Base-by-base conservation (phyloP, 2,329 filamentous ascomycete genomes). In the Neonectria hederae region DNA sequence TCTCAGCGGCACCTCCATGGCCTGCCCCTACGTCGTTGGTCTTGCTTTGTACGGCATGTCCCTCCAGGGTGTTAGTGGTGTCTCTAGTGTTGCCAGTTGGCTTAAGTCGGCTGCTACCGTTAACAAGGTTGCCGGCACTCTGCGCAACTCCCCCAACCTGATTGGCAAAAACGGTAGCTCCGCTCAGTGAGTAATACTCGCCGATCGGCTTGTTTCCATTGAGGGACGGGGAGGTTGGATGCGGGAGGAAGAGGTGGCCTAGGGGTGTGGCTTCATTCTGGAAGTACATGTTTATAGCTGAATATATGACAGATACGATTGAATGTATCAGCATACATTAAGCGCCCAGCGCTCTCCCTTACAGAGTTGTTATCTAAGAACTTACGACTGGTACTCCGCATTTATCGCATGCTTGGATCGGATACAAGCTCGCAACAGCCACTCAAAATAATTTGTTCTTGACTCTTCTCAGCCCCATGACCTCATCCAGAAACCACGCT, bases 1-100 rank as follows among this genome's bases (percentile, higher is more conserved):
- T 51, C 82, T 89, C 72, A 84, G 81, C 14, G 89, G 89, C 38
- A 91, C 89, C 11, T 87, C 84, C n/a, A 90, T 90, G 88, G 86
- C 88, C 4, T 78, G 82, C 4, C 89, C 89, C 1, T 88, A 90
- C 73, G 80, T 90, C 63, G 81, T 84, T 32, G 89, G 89, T 26
- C 79, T 91, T 24, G 86, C 69, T 22, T 75, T 81, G 14, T 83
- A 83, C 73, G 75, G 79, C 49, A 78, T 89, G 59, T 80, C 79
- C 10, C 77, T 86, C 14, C 76, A 84, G 62, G 78, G 79, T 40
- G 40, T 75, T 35, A 73, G 70, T 52, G 75, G 75, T 24, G 69
- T 74, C 40, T 52, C 64, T 43, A 81, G 74, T 40, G 79, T 87
- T 48, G 79, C 78, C 59, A 65, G 74, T 65, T 77, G 80, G 67